Evolutionary conservation across 2,329 filamentous ascomycete genomes (phyloP), one percentile per base, ranked within the genome.

Genomic region (Aspergillus carbonarius): DNA sequence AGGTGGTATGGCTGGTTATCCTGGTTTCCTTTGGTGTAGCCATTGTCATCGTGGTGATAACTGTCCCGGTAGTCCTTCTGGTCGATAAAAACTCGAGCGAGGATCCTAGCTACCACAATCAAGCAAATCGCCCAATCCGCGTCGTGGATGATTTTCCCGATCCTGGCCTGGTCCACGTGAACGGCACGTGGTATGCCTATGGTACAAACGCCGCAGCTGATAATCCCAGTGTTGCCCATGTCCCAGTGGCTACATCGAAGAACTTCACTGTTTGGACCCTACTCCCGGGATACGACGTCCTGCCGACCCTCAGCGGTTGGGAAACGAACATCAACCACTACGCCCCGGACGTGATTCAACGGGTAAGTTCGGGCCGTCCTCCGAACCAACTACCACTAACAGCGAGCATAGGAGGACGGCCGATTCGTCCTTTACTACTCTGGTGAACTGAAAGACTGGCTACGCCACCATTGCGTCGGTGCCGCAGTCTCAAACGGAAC

Each of bases 381-480:
- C 12, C 15, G 20, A 17, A 18, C 25, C 54, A 54, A n/a, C 46
- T 15, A n/a, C n/a, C 20, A 13, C 49, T 32, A 55, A 54, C 39
- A 13, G n/a, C 12, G 4, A 5, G 23, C 10, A 4, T 34, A 32
- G 70, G 61, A 72, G 27, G 71, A 75, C 58, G 82, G 81, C 9
- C 76, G 70, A 23, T 87, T 84, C 66, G 79, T 86, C 39, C 78
- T 87, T 68, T 86, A 86, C 74, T 87, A 84, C 68, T 76, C 81
- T 17, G 84, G 81, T 23, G 72, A 80, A 63, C 70, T 75, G 20
- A 76, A 72, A 5, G 68, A 68, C 25, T 70, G 69, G 53, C 65
- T 71, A 2, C 68, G 60, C 5, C 71, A 76, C 44, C 84, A 88
- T 71, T 88, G 85, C 72, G 73, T 88, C 59, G 85, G 85, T 27